Base-by-base conservation (phyloP, 495 filamentous ascomycete genomes). In the Xylaria venustula region DNA sequence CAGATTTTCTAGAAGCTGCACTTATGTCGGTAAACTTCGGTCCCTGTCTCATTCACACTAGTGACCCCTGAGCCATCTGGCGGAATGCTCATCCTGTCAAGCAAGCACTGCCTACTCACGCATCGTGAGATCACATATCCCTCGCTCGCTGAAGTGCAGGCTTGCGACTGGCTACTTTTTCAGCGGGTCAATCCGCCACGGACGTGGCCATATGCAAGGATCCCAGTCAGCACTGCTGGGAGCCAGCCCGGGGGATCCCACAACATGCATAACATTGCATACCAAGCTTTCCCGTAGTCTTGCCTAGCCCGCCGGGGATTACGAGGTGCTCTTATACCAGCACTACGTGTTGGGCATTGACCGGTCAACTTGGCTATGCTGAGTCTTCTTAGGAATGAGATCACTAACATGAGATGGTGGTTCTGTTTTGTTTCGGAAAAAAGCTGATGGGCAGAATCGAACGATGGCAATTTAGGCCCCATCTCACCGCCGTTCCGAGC, bases 361-460 rank as follows among this genome's bases (percentile, higher is more conserved):
- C 17, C 25, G 40, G 40, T 6, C 26, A 55, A 20, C 17, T 25
- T 23, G 40, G 26, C n/a, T 2, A 40, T 55, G 22, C 40, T n/a
- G 25, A 45, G 36, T 55, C 53, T 19, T 40, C 40, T 55, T 37
- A 32, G 17, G 53, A 41, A 55, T 55, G 53, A 55, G 26, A 55
- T 55, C 36, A 55, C 53, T 7, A 45, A 55, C 40, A 55, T 55
- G 36, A 55, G 53, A 55, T 55, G 26, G 40, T 55, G 53, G 53
- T 45, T 32, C 40, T 9, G 37, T 55, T 55, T 20, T 45, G 14
- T 19, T 37, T 55, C 40, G 53, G 41, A 45, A 20, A 26, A 55
- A 55, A 34, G 26, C 53, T 55, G 53, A 55, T 45, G 53, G 26
- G 40, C 40, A 7, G n/a, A 45, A 55, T 55, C 53, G 53, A 55